Base-by-base conservation (phyloP, 2,329 filamentous ascomycete species). In the Pestalotiopsis sp. region DNA sequence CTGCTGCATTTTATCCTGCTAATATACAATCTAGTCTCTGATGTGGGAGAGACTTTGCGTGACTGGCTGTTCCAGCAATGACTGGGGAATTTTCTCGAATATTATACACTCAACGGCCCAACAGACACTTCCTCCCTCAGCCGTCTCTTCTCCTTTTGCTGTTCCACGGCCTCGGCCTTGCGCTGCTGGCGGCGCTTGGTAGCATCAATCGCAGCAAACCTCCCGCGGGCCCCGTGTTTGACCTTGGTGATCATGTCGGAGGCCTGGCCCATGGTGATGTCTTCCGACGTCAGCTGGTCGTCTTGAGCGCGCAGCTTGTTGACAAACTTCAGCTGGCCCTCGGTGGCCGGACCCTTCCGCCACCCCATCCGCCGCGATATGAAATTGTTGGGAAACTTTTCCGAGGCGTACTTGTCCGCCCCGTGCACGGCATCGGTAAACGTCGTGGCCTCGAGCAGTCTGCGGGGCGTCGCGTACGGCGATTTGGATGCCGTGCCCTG, bases 241-340 rank as follows among this genome's bases (percentile, higher is more conserved):
- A 97, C 77, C 80, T 97, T 97, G 7, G 93, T 97, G 72, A 98
- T 97, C 92, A 97, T 95, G 77, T 98, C 95, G 4, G 87, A 87
- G 4, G 94, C 95, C 77, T 89, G 90, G 7, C 95, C 95, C 76
- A 95, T 96, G 14, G 88, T 94, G 68, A 97, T 75, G 36, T 90
- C 86, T 0, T 82, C 80, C 0, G 80, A 73, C 1, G 82, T 85
- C 64, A 94, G 76, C 66, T 86, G 82, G 36, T 90, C 82, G n/a
- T 84, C 73, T 70, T n/a, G n/a, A n/a, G n/a, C 80, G 9, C 91
- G 84, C 3, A 91, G 75, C 75, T 89, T 92, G 75, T 94, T 94
- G 66, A 96, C 78, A 67, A 92, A 91, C 45, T 86, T 82, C 1
- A 97, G 78, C 77, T 96, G 90, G 3, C 86, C 87, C 3, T 87